Evolutionary conservation across 2,329 filamentous ascomycete species (phyloP), one percentile per base, ranked within the genome.

Genomic region (Sphaerulina populicola): DNA sequence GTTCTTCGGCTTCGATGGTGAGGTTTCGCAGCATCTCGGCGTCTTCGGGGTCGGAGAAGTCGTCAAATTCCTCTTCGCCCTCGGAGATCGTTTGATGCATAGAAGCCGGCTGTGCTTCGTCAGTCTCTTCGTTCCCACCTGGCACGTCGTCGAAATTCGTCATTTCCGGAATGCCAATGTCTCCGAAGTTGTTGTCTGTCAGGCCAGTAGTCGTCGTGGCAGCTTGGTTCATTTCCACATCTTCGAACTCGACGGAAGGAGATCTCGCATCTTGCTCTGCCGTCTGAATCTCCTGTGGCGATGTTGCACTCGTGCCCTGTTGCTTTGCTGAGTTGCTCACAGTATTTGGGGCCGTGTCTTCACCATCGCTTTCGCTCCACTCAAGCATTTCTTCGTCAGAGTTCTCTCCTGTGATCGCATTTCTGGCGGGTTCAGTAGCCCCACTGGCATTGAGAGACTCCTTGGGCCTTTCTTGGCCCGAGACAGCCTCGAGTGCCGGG

Each of bases 1-100:
- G 91, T 62, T 96, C 93, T 70, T 95, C 88, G 1, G 86, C 88
- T 74, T 98, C 94, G 23, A 85, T 81, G 0, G 88, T 90, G 61
- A 98, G 81, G 59, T 91, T 88, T 6, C 80, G 81, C 50, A 97
- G 78, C 6, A 98, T 76, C 60, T 95, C 89, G 64, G 90, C 90
- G 56, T 97, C 91, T 68, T 95, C 93, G 0, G 88, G 86, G 57
- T 97, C 91, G 31, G 86, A 93, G 60, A 75, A 75, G 47, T 74
- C 74, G 30, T 78, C 72, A 31, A 63, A 67, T 8, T 68, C 57
- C 33, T 61, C 57, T 9, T 68, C 68, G 35, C 60, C 64, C 23
- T 60, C 48, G 3, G 55, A 48, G 7, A 59, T 63, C 7, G 66
- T 60, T 21, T 42, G 31, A 27, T 63, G 54, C 5, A 68, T 62